A percentile compares a stretch with the other conserved stretches of the same genome.
phyloP scores from a whole-genome alignment of 2,329 filamentous ascomycete species.

The Tothia fuscella region DNA sequence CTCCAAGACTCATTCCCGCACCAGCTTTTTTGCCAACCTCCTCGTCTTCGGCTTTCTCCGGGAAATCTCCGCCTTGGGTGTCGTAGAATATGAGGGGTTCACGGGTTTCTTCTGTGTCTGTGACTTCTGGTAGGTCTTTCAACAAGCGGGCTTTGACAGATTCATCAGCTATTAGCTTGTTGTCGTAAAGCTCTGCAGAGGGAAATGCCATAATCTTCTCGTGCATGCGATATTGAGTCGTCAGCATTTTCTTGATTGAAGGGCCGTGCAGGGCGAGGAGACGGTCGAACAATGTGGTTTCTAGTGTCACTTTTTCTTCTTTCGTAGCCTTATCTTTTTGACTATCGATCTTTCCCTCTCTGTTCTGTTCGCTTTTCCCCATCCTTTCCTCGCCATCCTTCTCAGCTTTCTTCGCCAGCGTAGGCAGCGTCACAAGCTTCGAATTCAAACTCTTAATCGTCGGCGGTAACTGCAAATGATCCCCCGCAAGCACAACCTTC shows the following conservation, averaged over 20 bases:
- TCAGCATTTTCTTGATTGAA: slow-evolving; percentile 85
- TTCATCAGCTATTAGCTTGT: slow-evolving; percentile 68
- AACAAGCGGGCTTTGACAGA: slow-evolving; percentile 64
- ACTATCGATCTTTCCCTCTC: too few species aligned
- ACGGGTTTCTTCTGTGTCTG: slow-evolving; percentile 71
- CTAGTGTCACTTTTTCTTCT: slow-evolving; percentile 48
- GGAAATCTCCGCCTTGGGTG: slow-evolving; percentile 87
- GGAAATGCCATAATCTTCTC: slow-evolving; percentile 92
- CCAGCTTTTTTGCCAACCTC: slow-evolving; percentile 49
- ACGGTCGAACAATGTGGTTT: slow-evolving; percentile 87
- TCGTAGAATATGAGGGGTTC: slow-evolving; percentile 91
- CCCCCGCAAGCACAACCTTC: slow-evolving; percentile 84
- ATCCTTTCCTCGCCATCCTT: slow-evolving; percentile 28
- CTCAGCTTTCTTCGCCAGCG: slow-evolving; percentile 23
- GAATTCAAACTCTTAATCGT: slow-evolving; percentile 70
- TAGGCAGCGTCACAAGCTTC: slow-evolving; percentile 25
- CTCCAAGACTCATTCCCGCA: too few species aligned
- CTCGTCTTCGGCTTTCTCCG: slow-evolving; percentile 68
- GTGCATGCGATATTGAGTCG: slow-evolving; percentile 97
- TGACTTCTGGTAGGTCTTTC: slow-evolving; percentile 59
- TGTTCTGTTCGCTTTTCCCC: too few species aligned
- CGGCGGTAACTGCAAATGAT: slow-evolving; percentile 86
- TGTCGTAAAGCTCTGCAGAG: slow-evolving; percentile 76
- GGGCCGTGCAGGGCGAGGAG: slow-evolving; percentile 70
- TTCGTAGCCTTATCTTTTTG: slow-evolving; percentile 20